Conservation (phyloP, 108 stramenopile species). For the Epipyxis sp. region DNA sequence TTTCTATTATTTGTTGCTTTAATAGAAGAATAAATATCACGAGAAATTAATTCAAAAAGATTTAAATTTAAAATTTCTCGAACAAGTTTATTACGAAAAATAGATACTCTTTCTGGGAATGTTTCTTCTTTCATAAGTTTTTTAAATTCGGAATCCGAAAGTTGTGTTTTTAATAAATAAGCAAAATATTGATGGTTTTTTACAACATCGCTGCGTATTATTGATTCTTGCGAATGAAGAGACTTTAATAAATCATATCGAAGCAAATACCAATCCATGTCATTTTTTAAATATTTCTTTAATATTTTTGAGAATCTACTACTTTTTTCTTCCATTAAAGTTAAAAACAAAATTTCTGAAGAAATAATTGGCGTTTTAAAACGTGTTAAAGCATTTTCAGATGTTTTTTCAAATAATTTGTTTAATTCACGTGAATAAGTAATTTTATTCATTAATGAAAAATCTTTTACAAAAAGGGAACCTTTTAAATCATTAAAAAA, state of each 20-base stretch:
- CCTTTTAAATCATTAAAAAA: conserved; percentile 23
- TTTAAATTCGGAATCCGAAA: conserved; percentile 22
- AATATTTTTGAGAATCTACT: not conserved
- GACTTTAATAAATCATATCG: conserved; percentile 19
- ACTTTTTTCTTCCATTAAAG: conserved; percentile 29
- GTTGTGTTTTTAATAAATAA: conserved; percentile 26
- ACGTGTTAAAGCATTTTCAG: conserved; percentile 24
- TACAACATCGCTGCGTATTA: not conserved
- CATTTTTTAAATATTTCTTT: conserved; percentile 20
- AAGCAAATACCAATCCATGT: conserved; percentile 9
- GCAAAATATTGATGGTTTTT: conserved; percentile 22
- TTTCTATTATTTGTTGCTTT: conserved; percentile 3
- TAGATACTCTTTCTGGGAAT: not conserved
- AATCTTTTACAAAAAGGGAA: conserved; percentile 22
- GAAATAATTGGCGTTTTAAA: conserved; percentile 27
- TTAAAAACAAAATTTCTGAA: conserved; percentile 27
- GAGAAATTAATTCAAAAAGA: conserved; percentile 20
- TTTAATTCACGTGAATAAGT: conserved; percentile 15
- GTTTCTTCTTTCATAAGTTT: not conserved
- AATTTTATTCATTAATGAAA: no score
- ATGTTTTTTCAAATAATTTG: conserved; percentile 22
- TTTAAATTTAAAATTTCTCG: conserved; percentile 23
- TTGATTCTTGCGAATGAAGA: not conserved
- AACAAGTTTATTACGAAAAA: conserved; percentile 19
- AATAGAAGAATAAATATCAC: conserved; percentile 25